These are phyloP conservation scores for Parafenestella ontariensis DNA, from an alignment of 2,329 filamentous ascomycete genomes.

Conservation along the genomic window DNA sequence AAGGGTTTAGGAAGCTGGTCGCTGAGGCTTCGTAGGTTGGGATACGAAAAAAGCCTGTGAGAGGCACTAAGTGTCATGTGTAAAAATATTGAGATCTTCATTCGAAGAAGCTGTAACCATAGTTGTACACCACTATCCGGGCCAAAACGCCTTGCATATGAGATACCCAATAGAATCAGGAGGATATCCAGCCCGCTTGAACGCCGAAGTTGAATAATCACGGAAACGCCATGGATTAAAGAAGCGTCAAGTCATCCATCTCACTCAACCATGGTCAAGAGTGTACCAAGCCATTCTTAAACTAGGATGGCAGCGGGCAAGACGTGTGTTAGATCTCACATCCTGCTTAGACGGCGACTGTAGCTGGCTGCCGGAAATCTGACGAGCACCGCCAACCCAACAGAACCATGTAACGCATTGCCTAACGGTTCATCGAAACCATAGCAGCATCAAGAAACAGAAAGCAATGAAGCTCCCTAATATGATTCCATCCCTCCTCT, in stretches of 20 bases:
- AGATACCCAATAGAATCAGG: slow-evolving; percentile 22
- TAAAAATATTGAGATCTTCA: background rate
- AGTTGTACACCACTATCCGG: slow-evolving; percentile 40
- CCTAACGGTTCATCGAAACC: slow-evolving; percentile 40
- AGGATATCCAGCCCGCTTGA: slow-evolving; percentile 38
- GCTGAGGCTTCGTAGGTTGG: slow-evolving; percentile 22
- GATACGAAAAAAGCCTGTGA: background rate
- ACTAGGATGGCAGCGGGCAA: background rate
- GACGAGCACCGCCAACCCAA: background rate
- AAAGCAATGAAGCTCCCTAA: slow-evolving; percentile 89
- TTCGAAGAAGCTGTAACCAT: slow-evolving; percentile 19
- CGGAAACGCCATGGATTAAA: background rate
- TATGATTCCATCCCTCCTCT: slow-evolving; percentile 93
- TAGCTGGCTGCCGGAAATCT: background rate
- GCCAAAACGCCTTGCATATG: slow-evolving; percentile 20
- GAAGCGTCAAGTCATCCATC: background rate
- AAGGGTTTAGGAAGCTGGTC: slow-evolving; percentile 68
- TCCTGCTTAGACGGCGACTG: background rate
- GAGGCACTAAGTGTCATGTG: background rate
- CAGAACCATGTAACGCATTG: background rate
- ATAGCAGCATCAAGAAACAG: slow-evolving; percentile 87
- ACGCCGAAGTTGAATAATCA: slow-evolving; percentile 24
- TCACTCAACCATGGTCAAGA: background rate
- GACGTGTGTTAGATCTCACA: background rate
- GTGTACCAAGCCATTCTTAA: background rate